Base-by-base conservation (phyloP, 345 rosid species). In the Nasturtium officinale region DNA sequence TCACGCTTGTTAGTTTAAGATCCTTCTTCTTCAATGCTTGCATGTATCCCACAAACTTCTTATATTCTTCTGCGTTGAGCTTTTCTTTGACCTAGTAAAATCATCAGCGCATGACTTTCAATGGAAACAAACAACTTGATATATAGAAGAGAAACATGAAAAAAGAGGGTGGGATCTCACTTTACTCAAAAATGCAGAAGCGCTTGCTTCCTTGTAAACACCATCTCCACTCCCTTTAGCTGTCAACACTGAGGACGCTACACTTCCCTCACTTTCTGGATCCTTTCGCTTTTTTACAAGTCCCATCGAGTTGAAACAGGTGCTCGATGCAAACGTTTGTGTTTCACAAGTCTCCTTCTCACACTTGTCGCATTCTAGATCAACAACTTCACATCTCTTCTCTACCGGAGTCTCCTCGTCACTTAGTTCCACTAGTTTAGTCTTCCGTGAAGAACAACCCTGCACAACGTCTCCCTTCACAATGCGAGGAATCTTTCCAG, bases 21-120 rank as follows among this genome's bases (percentile, higher is more conserved):
- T 86, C 89, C 74, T 90, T 89, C 37, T 92, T 89, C 84, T 90
- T 95, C 81, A 88, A 73, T 60, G 91, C 96, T 82, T 85, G 91
- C 89, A 95, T 83, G 69, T 82, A 84, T 47, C 90, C 96, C 32
- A 95, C 83, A 79, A 95, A 95, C 60, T 89, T 85, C 69, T 85
- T 86, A 68, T 95, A 95, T 80, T 95, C 96, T 55, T 85, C 61
- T 46, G 91, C 51, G 73, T 68, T 85, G 58, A 95, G 96, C 76
- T 85, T 86, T 80, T 85, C 91, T 72, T 83, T 82, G 11, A 85
- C 96, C 99, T 86, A 47, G 21, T 42, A 57, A 63, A 17, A 69
- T 26, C 35, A 62, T 25, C 25, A 33, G 46, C 23, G 2, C 50
- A 54, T 62, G 52, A 54, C 32, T 76, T 55, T 45, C 43, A 35